These are phyloP conservation scores for Heliosperma pusillum DNA, from an alignment of 148 eudicot species.

Conservation along the genomic window DNA sequence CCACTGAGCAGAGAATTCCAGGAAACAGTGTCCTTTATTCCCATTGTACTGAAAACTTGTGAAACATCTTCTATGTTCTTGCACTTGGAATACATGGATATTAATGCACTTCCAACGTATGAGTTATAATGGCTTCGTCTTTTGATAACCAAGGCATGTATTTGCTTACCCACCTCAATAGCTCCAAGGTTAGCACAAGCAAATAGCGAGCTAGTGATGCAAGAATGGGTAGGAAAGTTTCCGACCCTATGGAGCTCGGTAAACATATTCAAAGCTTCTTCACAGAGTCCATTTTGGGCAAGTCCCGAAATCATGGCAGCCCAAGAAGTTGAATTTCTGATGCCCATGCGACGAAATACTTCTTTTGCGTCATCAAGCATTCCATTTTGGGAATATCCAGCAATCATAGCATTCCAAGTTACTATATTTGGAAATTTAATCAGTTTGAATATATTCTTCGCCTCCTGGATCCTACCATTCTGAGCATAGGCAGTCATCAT, in stretches of 20 bases:
- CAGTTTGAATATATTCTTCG: conserved; percentile 29
- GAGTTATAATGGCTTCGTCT: conserved; percentile 29
- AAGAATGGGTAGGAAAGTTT: conserved; percentile 34
- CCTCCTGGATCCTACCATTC: conserved; percentile 41
- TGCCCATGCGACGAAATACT: conserved; percentile 29
- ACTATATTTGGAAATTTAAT: conserved; percentile 33
- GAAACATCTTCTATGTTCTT: conserved; percentile 38
- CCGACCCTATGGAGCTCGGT: conserved; percentile 31
- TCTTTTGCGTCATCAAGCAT: conserved; percentile 42
- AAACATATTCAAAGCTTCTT: conserved; percentile 37
- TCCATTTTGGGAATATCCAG: conserved; percentile 43
- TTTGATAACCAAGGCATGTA: conserved; percentile 40
- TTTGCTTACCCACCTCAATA: conserved; percentile 36
- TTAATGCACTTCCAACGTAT: conserved; percentile 31
- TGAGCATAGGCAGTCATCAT: conserved; percentile 44
- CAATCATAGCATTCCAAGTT: conserved; percentile 48
- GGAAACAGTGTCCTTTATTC: conserved; percentile 31
- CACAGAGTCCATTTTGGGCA: conserved; percentile 29
- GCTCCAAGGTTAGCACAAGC: conserved; percentile 42
- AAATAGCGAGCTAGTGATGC: conserved; percentile 38
- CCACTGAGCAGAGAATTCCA: conserved; percentile 43
- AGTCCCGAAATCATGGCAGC: conserved; percentile 45
- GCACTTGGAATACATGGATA: conserved; percentile 41
- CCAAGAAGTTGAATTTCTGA: conserved; percentile 39
- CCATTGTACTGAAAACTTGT: conserved; percentile 35